Base-by-base conservation (phyloP, 2,329 filamentous ascomycete species). In the Zalaria obscura region DNA sequence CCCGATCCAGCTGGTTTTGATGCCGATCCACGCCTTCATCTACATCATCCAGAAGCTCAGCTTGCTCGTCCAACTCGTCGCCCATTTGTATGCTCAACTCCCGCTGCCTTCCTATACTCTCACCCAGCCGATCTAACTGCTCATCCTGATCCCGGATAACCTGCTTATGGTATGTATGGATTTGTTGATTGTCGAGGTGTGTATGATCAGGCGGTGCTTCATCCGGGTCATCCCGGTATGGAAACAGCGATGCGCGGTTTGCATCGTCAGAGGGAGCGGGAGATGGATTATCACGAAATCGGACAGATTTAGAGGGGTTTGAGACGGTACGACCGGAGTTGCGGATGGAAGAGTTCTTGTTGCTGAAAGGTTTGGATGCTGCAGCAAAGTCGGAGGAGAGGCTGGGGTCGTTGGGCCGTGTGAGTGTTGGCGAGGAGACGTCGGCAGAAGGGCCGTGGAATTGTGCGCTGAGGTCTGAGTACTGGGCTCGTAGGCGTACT, bases 81-180 rank as follows among this genome's bases (percentile, higher is more conserved):
- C 91, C 89, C 54, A 98, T 96, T 66, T 91, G 85, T 67, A 95
- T 93, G 57, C 82, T 88, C 47, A 98, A 70, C 65, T 96, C 85
- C 39, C 93, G 73, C 67, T 96, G 91, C 33, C 91, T 76, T 3
- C 83, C 75, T 51, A 98, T 95, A 44, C 78, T 85, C 54, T 78
- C 76, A n/a, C 88, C 85, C 3, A 98, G 68, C 6, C 74, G 71
- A 59, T 96, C 89, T n/a, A 98, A 72, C 60, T 94, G 87, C 49
- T 84, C 82, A 57, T 98, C 91, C 63, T 98, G 91, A 47, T 95
- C 80, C n/a, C 73, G 72, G 32, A 98, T 68, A 26, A 94, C 78
- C 47, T 78, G 77, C 42, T 72, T 68, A 64, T 98, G 91, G 61
- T 93, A 88, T 25, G 73, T 70, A 63, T 95, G 83, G 48, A 96